Evolutionary conservation across 1,139 yeast species (phyloP).

Genomic region (Nakaseomyces sp.): DNA sequence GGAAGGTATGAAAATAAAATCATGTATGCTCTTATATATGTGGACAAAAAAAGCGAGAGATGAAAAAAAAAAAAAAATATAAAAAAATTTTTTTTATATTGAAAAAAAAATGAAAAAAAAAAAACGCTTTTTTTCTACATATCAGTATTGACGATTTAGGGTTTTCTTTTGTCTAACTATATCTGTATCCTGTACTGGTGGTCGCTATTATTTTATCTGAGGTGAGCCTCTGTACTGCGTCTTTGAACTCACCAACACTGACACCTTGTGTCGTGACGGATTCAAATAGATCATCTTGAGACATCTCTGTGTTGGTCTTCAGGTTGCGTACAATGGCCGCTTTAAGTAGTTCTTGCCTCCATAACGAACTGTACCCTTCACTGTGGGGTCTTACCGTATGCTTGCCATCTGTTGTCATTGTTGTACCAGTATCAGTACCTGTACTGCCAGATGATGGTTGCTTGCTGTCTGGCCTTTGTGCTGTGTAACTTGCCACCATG

Average conservation of each 20-base stretch:
- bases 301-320: conserved; percentile 12
- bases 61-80: not conserved
- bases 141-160: not conserved
- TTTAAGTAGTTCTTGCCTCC: conserved; percentile 25
- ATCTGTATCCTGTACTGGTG: conserved; percentile 2
- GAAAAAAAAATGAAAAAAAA: not conserved
- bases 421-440: too few species aligned
- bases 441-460: too few species aligned
- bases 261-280: conserved; percentile 16
- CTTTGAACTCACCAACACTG: conserved; percentile 29
- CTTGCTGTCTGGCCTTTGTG: too few species aligned
- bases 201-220: conserved; percentile 12
- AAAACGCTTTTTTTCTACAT: too few species aligned
- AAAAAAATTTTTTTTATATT: too few species aligned
- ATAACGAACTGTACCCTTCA: conserved; percentile 22
- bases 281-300: conserved; percentile 12
- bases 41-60: too few species aligned
- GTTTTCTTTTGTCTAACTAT: not conserved
- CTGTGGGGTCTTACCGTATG: conserved; percentile 8
- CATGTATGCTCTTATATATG: too few species aligned
- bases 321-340: conserved; percentile 24
- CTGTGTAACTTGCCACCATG: conserved; percentile 1
- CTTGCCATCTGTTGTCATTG: too few species aligned
- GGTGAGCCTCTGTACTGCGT: conserved; percentile 17
- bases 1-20: too few species aligned